Conservation (phyloP, 2,329 filamentous ascomycete genomes). For the Pestalotiopsis sp. region DNA sequence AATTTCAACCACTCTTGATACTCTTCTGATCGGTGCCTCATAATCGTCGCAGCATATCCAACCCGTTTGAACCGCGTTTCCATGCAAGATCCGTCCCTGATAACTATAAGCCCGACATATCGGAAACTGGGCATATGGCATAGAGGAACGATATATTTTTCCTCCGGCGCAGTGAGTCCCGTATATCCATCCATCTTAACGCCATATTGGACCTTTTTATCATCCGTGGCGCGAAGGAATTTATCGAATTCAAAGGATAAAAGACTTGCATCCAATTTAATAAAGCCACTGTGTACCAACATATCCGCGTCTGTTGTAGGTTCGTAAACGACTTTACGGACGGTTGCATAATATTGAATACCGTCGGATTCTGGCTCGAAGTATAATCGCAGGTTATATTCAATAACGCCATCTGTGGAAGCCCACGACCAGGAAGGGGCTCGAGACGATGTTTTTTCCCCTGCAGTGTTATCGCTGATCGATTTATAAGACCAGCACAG, state of each 20-base stretch:
- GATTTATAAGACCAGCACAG: not conserved
- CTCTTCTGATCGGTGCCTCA: not conserved
- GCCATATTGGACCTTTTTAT: not conserved
- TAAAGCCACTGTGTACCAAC: not conserved
- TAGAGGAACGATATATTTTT: too few species aligned
- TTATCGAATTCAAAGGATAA: not conserved
- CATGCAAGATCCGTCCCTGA: too few species aligned
- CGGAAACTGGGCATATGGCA: too few species aligned
- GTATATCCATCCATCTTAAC: too few species aligned
- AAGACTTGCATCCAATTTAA: not conserved
- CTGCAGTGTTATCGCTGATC: not conserved
- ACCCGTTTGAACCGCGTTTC: not conserved
- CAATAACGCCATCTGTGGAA: not conserved
- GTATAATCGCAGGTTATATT: not conserved
- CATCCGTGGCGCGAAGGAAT: not conserved
- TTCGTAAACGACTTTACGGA: not conserved
- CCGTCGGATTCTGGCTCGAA: not conserved
- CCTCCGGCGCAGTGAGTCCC: too few species aligned
- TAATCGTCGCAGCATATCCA: not conserved
- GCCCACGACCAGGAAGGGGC: not conserved
- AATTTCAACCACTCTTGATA: not conserved
- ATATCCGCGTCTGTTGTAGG: not conserved
- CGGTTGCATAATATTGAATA: not conserved
- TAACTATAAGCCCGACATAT: too few species aligned
- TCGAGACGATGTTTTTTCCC: not conserved